Evolutionary conservation across 2,329 filamentous ascomycete species (phyloP), one percentile per base, ranked within the genome.

Genomic region (Pseudocercospora macadamiae): DNA sequence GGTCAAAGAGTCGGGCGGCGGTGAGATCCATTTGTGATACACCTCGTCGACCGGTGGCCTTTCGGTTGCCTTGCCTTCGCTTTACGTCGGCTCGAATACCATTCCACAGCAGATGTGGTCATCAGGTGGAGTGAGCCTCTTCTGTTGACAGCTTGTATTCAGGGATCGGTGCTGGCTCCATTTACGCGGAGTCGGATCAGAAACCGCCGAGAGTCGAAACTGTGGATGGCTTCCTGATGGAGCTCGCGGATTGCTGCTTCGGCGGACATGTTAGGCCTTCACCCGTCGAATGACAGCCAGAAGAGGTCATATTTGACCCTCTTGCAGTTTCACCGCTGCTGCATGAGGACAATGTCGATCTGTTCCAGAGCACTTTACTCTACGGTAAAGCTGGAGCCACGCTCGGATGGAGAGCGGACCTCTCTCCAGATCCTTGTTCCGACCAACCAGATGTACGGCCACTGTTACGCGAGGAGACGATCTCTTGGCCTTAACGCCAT

Each of bases 381-480:
- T 25, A 47, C 26, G 47, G 26, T 16, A 28, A 30, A 49, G 26
- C 12, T 28, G 26, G 26, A 54, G 25, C 51, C 37, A 44, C 36
- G 19, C 28, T 44, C 51, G 51, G 25, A 26, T 30, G 18, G 16
- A 25, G 32, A 36, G 51, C 51, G 51, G 51, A 54, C 51, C 37
- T 54, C 36, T 21, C 51, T 54, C 51, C 51, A 54, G 39, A n/a
- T 23, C n/a, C n/a, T n/a, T n/a, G 47, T 49, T n/a, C 32, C 14
- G 47, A 19, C 47, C 47, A 49, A 49, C 47, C 47, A 49, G 47
- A 28, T 49, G 25, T n/a, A 23, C 12, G 44, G 23, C 14, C n/a
- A 26, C 12, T n/a, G 44, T 21, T 49, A 49, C 16, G 47, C 47
- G 47, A 19, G n/a, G 10, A 30, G 45, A 30, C 45, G 45, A 49